Evolutionary conservation across 768 basidiomycete species (phyloP).

Genomic region (Tephrocybe rancida): DNA sequence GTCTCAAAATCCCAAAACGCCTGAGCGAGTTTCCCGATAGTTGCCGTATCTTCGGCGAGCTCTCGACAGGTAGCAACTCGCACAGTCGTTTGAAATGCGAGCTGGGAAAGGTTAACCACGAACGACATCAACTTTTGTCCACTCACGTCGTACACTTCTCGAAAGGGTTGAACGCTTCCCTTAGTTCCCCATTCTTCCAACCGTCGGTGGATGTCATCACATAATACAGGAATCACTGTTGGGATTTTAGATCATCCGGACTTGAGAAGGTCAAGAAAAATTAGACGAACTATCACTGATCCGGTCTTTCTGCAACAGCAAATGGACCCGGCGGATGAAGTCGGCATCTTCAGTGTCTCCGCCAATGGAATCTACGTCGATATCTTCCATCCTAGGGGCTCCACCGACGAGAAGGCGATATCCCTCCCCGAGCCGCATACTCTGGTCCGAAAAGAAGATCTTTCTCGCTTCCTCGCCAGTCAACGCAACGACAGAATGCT

Average conservation of each 20-base stretch:
- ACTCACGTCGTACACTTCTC: conserved; percentile 15
- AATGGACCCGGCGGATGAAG: conserved; percentile 2
- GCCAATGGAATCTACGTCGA: neutral
- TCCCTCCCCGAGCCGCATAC: neutral
- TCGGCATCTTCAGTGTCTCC: neutral
- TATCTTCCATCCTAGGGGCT: neutral
- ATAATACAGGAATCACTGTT: conserved; percentile 13
- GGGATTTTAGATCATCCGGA: neutral
- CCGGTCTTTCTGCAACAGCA: conserved; percentile 8
- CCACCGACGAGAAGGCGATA: neutral
- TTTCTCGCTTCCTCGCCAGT: neutral
- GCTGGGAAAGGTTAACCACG: neutral
- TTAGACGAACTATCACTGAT: conserved; percentile 6
- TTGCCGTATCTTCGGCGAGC: conserved; percentile 14
- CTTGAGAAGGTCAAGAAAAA: neutral
- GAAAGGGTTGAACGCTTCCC: conserved; percentile 13
- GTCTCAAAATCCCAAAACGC: conserved; percentile 14
- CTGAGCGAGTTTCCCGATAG: conserved; percentile 1
- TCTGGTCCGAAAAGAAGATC: neutral
- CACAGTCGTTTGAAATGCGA: conserved; percentile 17
- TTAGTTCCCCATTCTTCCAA: conserved; percentile 11
- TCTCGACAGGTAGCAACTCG: conserved; percentile 16
- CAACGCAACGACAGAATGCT: neutral
- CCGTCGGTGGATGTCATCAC: conserved; percentile 12
- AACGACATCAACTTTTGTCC: neutral